These are phyloP conservation scores for Paramecium tetraurelia DNA, from an alignment of 73 alveolate genomes.

Conservation along the genomic window DNA sequence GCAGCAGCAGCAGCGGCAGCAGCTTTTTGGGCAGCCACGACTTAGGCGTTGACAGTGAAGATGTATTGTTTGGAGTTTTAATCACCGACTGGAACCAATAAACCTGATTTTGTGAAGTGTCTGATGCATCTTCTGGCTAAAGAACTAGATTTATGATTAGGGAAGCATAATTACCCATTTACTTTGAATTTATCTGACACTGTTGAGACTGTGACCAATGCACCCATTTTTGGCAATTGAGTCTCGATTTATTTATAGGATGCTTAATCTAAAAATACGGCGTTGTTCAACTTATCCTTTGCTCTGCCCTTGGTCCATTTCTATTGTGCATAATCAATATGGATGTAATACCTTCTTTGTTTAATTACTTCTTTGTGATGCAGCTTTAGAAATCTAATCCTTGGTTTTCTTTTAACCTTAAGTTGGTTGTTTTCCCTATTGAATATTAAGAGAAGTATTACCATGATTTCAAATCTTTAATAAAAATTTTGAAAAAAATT, in stretches of 20 bases:
- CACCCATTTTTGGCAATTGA: conserved; percentile 51
- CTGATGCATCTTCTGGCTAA: conserved; percentile 23
- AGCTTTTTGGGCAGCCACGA: background rate
- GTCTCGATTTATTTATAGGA: conserved; percentile 1
- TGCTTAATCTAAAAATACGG: conserved; percentile 53
- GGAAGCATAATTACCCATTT: conserved; percentile 47
- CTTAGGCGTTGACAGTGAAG: conserved; percentile 12
- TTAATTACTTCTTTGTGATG: conserved; percentile 27
- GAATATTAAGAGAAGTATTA: background rate
- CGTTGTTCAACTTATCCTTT: conserved; percentile 63
- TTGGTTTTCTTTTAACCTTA: conserved; percentile 24
- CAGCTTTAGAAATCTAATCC: conserved; percentile 30
- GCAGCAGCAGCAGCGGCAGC: conserved; percentile 48
- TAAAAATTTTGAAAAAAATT: background rate
- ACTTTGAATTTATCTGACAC: conserved; percentile 57
- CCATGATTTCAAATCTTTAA: conserved; percentile 35
- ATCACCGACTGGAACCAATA: conserved; percentile 4
- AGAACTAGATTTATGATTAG: background rate
- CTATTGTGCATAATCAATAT: background rate
- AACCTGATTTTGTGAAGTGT: background rate
- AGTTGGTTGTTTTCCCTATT: conserved; percentile 46
- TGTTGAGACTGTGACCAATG: conserved; percentile 56
- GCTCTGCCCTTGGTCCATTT: conserved; percentile 67
- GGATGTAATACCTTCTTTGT: background rate
- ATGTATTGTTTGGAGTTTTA: background rate